Percentiles rank a stretch among this genome's conserved stretches.
Conservation (phyloP, 768 basidiomycete genomes). For the Panaeolus cyanescens region DNA sequence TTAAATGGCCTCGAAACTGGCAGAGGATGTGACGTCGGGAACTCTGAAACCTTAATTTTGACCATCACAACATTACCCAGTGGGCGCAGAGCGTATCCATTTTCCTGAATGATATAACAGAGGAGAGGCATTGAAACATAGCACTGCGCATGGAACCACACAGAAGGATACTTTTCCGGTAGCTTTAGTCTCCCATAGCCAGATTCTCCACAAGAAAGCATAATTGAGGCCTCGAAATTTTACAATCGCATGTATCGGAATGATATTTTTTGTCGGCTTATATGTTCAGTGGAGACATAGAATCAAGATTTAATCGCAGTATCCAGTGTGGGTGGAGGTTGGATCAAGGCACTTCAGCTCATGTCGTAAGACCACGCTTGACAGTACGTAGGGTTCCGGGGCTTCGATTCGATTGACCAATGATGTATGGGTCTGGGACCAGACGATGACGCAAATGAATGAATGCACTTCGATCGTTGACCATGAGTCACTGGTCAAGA, state of each 20-base stretch:
- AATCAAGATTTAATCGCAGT: not conserved
- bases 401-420: not conserved
- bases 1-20: not conserved
- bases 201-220: not conserved
- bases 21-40: not conserved
- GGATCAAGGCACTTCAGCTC: not conserved
- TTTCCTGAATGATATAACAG: not conserved
- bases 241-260: not conserved
- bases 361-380: not conserved
- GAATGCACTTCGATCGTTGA: not conserved
- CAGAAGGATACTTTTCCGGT: not conserved
- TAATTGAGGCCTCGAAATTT: not conserved
- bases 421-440: not conserved
- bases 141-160: not conserved
- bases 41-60: conserved; percentile 1
- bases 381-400: not conserved
- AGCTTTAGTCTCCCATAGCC: not conserved
- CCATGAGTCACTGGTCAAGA: not conserved
- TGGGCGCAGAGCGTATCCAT: not conserved
- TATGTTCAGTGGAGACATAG: not conserved
- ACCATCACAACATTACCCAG: not conserved
- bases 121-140: too few relatives aligned
- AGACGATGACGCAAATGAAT: not conserved
- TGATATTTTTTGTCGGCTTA: not conserved
- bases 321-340: not conserved